Base-by-base conservation (phyloP, 2,329 filamentous ascomycete genomes). In the Arthroderma uncinatum region DNA sequence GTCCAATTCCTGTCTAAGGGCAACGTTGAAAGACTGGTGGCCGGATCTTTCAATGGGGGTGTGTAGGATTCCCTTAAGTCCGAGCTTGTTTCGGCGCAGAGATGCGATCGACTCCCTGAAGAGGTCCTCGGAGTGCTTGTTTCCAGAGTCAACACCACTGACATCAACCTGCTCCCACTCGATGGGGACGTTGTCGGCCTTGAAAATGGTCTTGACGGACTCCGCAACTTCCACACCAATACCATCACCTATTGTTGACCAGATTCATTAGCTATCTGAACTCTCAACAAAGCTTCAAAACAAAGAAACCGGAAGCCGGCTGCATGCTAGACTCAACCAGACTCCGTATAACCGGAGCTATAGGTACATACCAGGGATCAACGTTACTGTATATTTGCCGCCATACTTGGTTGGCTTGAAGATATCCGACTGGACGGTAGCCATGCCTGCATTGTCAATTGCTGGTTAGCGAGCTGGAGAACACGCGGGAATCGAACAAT, bases 321-420 rank as follows among this genome's bases (percentile, higher is more conserved):
- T 42, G 16, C 39, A 10, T 19, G 39, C 39, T 42, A 42, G n/a
- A 10, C 19, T 9, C 7, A 10, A 9, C 19, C 16, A 42, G 9
- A 42, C 12, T 28, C 23, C 10, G 14, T 34, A 30, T 30, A 19
- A n/a, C 21, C 23, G 47, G 7, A 28, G 14, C 12, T 23, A 16
- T 37, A 28, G n/a, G 30, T 58, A 65, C 74, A 66, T 80, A 83
- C 92, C 93, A 74, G 93, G 93, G 73, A 98, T 97, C 70, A 98
- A 82, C 63, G 92, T 96, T 67, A 96, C 92, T 37, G 93, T 98
- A 82, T 97, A 98, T 80, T 97, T 98, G 79, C 92, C 89, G 74
- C 93, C 93, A 75, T 91, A 97, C 82, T 97, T 93, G 79, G 92
- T 90, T 67, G 91, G 91, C 83, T 96, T 95, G 83, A 97, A 96